A percentile compares a stretch with the other conserved stretches of the same genome.
These are phyloP conservation scores for Solanum medicagineum DNA, from an alignment of 257 asterid species.

Conservation along the genomic window DNA sequence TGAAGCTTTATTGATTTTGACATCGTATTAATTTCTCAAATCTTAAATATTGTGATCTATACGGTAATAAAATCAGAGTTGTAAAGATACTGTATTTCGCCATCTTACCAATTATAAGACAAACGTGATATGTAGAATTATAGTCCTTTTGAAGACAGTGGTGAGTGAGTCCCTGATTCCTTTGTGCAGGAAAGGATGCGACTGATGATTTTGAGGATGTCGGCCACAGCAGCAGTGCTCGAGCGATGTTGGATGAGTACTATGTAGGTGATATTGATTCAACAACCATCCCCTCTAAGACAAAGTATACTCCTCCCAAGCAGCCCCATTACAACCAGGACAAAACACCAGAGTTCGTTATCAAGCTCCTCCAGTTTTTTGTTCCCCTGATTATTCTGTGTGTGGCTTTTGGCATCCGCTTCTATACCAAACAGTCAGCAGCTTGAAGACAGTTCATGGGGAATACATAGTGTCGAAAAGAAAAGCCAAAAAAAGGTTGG, in stretches of 20 bases:
- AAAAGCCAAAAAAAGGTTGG: neutral
- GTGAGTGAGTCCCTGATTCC: neutral
- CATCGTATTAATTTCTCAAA: neutral
- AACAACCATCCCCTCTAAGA: conserved; percentile 32
- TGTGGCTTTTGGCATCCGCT: conserved; percentile 57
- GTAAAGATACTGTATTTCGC: neutral
- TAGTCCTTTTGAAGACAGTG: neutral
- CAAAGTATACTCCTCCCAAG: conserved; percentile 43
- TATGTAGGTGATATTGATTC: conserved; percentile 56
- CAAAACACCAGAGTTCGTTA: conserved; percentile 43
- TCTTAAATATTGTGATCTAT: neutral
- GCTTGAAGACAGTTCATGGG: conserved; percentile 19
- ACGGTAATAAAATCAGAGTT: neutral
- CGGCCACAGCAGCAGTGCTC: conserved; percentile 72
- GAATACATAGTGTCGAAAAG: neutral
- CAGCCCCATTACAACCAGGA: conserved; percentile 47
- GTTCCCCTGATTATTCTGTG: conserved; percentile 66
- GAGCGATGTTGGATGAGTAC: conserved; percentile 52
- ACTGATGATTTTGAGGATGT: conserved; percentile 82
- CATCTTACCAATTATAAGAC: neutral
- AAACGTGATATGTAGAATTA: neutral
- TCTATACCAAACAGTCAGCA: conserved; percentile 52
- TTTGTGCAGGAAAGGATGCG: conserved; percentile 66
- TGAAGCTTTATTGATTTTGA: neutral
- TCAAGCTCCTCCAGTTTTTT: conserved; percentile 77